A percentile compares a stretch with the other conserved stretches of the same genome.
These are phyloP conservation scores for Phaseolus lunatus DNA, from an alignment of 306 rosid species.

Conservation along the genomic window DNA sequence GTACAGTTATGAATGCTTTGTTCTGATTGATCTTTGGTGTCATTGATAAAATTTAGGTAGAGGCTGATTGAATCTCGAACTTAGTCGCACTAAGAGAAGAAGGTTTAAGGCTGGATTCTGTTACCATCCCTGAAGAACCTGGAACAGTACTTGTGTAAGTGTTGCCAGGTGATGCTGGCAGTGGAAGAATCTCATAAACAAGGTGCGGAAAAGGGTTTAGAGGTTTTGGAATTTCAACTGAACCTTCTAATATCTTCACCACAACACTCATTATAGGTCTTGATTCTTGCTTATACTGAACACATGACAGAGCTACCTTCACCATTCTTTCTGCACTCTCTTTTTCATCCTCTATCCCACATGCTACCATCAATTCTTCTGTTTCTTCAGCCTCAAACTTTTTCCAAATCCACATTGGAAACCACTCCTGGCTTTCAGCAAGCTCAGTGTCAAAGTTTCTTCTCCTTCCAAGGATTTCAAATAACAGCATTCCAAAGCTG, in stretches of 20 bases:
- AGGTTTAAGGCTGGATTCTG: not conserved
- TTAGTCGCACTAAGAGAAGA: not conserved
- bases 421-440: constrained; percentile 46
- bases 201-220: not conserved
- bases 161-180: not conserved
- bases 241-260: constrained; percentile 10
- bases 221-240: not conserved
- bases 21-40: not conserved
- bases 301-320: not conserved
- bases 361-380: constrained; percentile 8
- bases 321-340: not conserved
- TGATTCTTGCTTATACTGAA: not conserved
- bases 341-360: constrained; percentile 3
- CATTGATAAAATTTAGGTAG: not conserved
- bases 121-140: not conserved
- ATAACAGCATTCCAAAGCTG: constrained; percentile 54
- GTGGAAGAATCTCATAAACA: not conserved
- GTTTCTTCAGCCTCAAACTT: constrained; percentile 29
- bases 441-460: constrained; percentile 39
- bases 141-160: not conserved
- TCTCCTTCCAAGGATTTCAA: constrained; percentile 50
- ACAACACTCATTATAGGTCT: not conserved
- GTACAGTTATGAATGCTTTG: no score
- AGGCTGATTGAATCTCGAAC: constrained; percentile 9
- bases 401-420: constrained; percentile 51